Conservation (phyloP, 441 rosid genomes). For the Croton laevigatus region DNA sequence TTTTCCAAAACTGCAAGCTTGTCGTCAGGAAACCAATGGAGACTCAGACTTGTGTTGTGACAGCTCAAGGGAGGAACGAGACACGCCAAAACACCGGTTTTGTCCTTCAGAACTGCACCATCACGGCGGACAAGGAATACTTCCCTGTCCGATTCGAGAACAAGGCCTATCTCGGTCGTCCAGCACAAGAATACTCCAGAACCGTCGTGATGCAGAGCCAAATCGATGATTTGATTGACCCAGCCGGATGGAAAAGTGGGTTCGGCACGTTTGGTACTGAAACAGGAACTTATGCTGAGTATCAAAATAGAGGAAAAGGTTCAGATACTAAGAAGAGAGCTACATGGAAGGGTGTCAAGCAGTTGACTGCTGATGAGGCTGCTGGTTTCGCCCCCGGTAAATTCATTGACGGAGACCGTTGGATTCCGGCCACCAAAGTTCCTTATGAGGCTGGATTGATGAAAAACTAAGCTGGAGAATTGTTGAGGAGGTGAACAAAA, state of each 20-base stretch:
- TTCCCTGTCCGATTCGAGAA: constrained; percentile 29
- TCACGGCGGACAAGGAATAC: constrained; percentile 44
- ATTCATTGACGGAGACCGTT: constrained; percentile 42
- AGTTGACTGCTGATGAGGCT: constrained; percentile 24
- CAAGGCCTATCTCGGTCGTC: constrained; percentile 72
- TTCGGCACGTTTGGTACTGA: constrained; percentile 41
- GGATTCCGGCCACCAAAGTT: constrained; percentile 55
- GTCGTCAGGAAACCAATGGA: constrained; percentile 47
- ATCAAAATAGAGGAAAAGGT: constrained; percentile 58
- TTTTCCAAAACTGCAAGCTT: constrained; percentile 65
- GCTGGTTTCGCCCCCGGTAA: constrained; percentile 30
- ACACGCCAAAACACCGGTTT: constrained; percentile 42
- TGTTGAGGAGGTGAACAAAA: neutral
- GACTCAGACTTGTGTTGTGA: constrained; percentile 49
- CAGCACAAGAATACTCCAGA: constrained; percentile 62
- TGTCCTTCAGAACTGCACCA: constrained; percentile 60
- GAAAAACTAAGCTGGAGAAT: neutral
- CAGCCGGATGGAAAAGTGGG: constrained; percentile 64
- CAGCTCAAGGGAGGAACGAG: constrained; percentile 62
- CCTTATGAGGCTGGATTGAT: constrained; percentile 44
- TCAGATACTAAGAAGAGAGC: constrained; percentile 41
- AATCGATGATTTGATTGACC: constrained; percentile 52
- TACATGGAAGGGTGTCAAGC: constrained; percentile 57
- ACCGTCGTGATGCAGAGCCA: constrained; percentile 55
- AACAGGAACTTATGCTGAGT: constrained; percentile 57